A percentile compares a stretch with the other conserved stretches of the same genome.
Conservation (phyloP, 176 grass and related monocot genomes). For the Secale cereale region DNA sequence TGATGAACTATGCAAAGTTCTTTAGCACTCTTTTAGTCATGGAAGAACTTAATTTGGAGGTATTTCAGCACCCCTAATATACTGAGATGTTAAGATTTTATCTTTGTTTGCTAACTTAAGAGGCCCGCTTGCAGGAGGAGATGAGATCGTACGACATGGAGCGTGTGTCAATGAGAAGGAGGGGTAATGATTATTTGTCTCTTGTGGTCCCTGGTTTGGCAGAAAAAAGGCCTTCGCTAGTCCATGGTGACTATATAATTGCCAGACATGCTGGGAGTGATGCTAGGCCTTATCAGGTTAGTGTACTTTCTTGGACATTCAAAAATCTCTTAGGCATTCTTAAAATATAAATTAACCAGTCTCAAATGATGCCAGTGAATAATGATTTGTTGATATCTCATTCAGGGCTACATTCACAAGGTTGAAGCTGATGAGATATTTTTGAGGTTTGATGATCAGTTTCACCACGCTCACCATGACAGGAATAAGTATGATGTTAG, state of each 20-base stretch:
- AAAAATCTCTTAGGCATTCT: conserved; percentile 21
- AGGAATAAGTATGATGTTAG: conserved; percentile 57
- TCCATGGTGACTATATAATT: conserved; percentile 68
- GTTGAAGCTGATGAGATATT: conserved; percentile 91
- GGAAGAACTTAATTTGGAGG: conserved; percentile 92
- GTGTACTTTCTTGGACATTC: not conserved
- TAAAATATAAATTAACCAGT: not conserved
- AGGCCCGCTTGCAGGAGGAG: conserved; percentile 46
- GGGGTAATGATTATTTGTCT: conserved; percentile 54
- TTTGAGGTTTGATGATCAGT: conserved; percentile 57
- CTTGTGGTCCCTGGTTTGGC: conserved; percentile 83
- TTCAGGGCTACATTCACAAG: conserved; percentile 88
- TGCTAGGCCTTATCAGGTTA: conserved; percentile 61
- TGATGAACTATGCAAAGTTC: conserved; percentile 55
- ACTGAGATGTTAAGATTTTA: conserved; percentile 11
- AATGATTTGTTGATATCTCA: conserved; percentile 27
- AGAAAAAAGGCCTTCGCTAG: conserved; percentile 77
- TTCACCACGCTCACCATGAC: conserved; percentile 45
- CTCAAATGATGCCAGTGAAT: conserved; percentile 25
- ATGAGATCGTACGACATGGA: conserved; percentile 90
- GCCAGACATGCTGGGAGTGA: conserved; percentile 43
- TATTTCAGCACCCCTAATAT: conserved; percentile 25
- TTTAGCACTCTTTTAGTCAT: conserved; percentile 82
- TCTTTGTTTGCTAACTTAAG: conserved; percentile 40
- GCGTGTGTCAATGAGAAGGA: conserved; percentile 53